A percentile compares a stretch with the other conserved stretches of the same genome.
Conservation (phyloP, 2,329 filamentous ascomycete species). For the Monilinia polystroma region DNA sequence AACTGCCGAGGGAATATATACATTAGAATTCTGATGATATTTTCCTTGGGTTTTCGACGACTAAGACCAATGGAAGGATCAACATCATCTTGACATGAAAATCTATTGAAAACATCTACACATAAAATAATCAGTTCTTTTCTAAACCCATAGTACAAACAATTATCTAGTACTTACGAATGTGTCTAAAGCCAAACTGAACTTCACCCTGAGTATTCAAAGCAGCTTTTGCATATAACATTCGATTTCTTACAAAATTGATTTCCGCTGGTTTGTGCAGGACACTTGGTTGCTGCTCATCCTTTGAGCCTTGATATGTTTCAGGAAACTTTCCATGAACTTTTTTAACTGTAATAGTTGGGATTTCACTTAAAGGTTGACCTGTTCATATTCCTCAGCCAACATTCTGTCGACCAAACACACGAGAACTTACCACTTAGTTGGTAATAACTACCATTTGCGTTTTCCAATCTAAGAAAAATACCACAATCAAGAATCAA, state of each 20-base stretch:
- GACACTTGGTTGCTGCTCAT: not conserved
- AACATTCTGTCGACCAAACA: constrained; percentile 12
- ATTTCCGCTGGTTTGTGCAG: constrained; percentile 57
- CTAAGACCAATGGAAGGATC: not conserved
- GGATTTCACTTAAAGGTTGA: constrained; percentile 36
- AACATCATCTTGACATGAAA: constrained; percentile 39
- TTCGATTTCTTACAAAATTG: constrained; percentile 74
- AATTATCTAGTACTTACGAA: constrained; percentile 57
- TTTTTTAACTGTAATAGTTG: constrained; percentile 25
- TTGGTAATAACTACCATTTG: constrained; percentile 70
- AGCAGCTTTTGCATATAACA: constrained; percentile 78
- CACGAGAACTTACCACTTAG: constrained; percentile 61
- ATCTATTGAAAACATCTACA: constrained; percentile 78
- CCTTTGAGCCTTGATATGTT: not conserved
- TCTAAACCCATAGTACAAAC: constrained; percentile 24
- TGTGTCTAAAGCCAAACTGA: constrained; percentile 73
- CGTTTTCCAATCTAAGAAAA: constrained; percentile 62
- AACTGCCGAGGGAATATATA: constrained; percentile 95
- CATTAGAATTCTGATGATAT: constrained; percentile 75
- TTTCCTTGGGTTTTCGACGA: constrained; percentile 32
- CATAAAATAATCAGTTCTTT: constrained; percentile 30
- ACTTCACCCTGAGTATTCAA: constrained; percentile 67
- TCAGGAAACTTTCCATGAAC: not conserved
- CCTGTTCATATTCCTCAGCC: constrained; percentile 31
- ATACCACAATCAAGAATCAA: constrained; percentile 76